These are phyloP conservation scores for Fusarium temperatum DNA, from an alignment of 2,329 filamentous ascomycete genomes.

Conservation along the genomic window DNA sequence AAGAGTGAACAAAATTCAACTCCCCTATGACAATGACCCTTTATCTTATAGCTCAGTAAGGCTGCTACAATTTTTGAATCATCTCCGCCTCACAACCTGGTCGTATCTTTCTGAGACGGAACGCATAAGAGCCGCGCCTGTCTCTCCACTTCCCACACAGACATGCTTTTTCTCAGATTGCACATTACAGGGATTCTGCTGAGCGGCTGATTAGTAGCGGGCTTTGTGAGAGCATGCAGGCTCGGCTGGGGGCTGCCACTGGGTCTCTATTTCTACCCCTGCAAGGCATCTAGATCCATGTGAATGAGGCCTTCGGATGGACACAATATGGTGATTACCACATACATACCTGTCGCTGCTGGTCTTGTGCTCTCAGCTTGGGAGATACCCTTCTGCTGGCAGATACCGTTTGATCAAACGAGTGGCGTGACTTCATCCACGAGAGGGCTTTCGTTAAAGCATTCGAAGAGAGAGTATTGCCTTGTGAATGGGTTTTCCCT, in stretches of 20 bases:
- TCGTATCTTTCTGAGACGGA: constrained; percentile 18
- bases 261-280: constrained; percentile 10
- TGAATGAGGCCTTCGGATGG: not conserved
- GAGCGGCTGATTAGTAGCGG: constrained; percentile 35
- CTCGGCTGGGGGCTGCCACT: constrained; percentile 2
- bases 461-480: constrained; percentile 13
- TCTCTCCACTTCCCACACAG: constrained; percentile 18
- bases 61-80: constrained; percentile 8
- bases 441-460: not conserved
- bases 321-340: not conserved
- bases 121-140: constrained; percentile 27
- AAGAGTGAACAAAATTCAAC: not conserved
- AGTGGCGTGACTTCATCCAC: not conserved
- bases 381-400: not conserved
- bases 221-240: constrained; percentile 23
- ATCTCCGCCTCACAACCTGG: constrained; percentile 8
- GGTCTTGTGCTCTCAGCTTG: not conserved
- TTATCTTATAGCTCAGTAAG: not conserved
- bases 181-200: constrained; percentile 27
- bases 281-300: constrained; percentile 6
- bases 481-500: not conserved
- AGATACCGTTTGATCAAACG: not conserved
- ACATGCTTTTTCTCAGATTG: constrained; percentile 33
- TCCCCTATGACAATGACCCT: not conserved
- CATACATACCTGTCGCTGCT: not conserved